A percentile compares a stretch with the other conserved stretches of the same genome.
phyloP scores from a whole-genome alignment of 805 yeast species.

The Metschnikowia proteae region DNA sequence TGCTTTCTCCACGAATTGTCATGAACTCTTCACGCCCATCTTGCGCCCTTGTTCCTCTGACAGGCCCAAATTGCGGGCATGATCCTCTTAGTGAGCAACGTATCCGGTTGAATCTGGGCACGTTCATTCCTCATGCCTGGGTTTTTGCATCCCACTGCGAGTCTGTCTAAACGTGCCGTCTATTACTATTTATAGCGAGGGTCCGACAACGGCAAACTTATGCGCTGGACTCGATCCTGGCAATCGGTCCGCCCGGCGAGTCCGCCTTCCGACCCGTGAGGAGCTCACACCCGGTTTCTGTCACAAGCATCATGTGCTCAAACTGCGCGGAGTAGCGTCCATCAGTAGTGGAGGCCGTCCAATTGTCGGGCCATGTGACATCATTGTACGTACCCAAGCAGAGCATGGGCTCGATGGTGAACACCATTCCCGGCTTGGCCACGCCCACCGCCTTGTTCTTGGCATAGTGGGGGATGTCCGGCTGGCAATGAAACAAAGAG shows the following conservation, averaged over 20 bases:
- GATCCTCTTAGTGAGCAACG: no score
- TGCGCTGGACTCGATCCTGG: slow-evolving; percentile 35
- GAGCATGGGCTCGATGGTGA: slow-evolving; percentile 97
- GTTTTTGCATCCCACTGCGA: no score
- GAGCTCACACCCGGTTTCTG: slow-evolving; percentile 91
- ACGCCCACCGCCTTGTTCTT: slow-evolving; percentile 90
- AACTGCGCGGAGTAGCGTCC: slow-evolving; percentile 92
- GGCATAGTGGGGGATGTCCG: slow-evolving; percentile 92
- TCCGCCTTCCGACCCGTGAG: slow-evolving; percentile 74
- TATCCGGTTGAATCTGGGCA: no score
- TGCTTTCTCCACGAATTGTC: no score
- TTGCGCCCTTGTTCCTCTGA: no score
- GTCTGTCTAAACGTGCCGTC: no score
- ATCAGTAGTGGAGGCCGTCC: slow-evolving; percentile 92
- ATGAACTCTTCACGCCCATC: no score
- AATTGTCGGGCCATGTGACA: slow-evolving; percentile 91
- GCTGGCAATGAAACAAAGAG: slow-evolving; percentile 82
- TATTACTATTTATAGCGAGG: no score
- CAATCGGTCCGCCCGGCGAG: slow-evolving; percentile 86
- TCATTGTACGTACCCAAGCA: slow-evolving; percentile 80
- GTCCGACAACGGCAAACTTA: no score
- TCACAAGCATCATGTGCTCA: slow-evolving; percentile 87
- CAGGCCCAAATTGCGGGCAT: no score
- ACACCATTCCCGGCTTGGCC: slow-evolving; percentile 93
- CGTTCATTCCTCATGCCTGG: no score